These are phyloP conservation scores for Scheffersomyces quercinus DNA, from an alignment of 1,139 yeast species.

Conservation along the genomic window DNA sequence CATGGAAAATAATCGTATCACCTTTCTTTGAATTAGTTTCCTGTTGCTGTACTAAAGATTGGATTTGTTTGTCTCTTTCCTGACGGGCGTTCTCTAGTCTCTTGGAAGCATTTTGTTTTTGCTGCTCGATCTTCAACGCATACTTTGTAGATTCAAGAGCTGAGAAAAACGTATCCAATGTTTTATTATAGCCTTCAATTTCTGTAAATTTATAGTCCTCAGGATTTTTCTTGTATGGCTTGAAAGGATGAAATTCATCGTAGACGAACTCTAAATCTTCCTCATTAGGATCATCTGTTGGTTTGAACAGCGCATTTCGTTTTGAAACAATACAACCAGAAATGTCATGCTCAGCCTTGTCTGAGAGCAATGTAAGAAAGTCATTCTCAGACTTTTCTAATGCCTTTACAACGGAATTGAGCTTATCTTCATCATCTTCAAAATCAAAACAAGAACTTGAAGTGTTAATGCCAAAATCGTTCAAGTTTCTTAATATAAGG, in stretches of 20 bases:
- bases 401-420: conserved; percentile 37
- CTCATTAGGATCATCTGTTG: conserved; percentile 32
- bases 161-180: conserved; percentile 83
- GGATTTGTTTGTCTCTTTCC: conserved; percentile 73
- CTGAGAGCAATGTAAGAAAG: conserved; percentile 24
- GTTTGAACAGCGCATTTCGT: conserved; percentile 50
- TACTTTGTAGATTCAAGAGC: conserved; percentile 81
- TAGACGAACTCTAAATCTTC: conserved; percentile 52
- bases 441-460: conserved; percentile 40
- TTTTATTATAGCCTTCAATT: conserved; percentile 68
- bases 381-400: conserved; percentile 51
- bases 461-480: conserved; percentile 47
- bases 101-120: conserved; percentile 71
- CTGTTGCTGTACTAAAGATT: conserved; percentile 66
- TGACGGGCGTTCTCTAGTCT: conserved; percentile 72
- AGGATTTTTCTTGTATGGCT: conserved; percentile 49
- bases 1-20: conserved; percentile 66
- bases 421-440: conserved; percentile 18
- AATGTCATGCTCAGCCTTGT: conserved; percentile 23
- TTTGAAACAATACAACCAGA: conserved; percentile 70
- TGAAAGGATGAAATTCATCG: conserved; percentile 86
- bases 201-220: conserved; percentile 34
- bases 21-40: conserved; percentile 68
- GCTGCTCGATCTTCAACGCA: conserved; percentile 70
- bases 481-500: conserved; percentile 60